Conservation (phyloP, 106 monocot genomes). For the Cymbidium sinense region DNA sequence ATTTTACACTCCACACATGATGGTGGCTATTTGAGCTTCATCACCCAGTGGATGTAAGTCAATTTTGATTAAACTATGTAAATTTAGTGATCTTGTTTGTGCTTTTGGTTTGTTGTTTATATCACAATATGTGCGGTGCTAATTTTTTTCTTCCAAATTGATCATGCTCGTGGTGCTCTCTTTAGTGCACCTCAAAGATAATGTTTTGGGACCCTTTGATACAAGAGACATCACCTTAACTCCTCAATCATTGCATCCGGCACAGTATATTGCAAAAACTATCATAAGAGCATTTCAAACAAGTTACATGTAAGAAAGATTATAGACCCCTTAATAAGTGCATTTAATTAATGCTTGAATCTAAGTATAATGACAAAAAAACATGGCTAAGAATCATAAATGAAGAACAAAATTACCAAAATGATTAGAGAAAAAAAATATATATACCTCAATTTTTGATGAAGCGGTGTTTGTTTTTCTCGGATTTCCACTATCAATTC, state of each 20-base stretch:
- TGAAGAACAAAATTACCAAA: background rate
- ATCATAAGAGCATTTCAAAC: background rate
- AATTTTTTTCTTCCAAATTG: background rate
- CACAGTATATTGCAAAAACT: background rate
- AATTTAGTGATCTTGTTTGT: too few species aligned
- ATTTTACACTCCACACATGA: background rate
- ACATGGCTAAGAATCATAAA: background rate
- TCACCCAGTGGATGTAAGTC: background rate
- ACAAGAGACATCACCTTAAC: background rate
- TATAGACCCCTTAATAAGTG: background rate
- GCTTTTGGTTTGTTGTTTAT: background rate
- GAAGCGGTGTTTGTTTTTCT: constrained; percentile 52
- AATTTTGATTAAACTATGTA: too few species aligned
- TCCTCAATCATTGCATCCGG: background rate
- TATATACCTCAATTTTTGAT: constrained; percentile 67
- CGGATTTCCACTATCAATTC: constrained; percentile 71
- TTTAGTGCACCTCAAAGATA: background rate
- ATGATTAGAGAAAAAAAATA: background rate
- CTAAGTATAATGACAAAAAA: background rate
- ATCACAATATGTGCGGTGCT: background rate
- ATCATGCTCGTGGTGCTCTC: background rate
- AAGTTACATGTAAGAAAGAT: background rate
- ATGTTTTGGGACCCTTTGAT: background rate
- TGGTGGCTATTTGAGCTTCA: background rate
- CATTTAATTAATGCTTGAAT: background rate